These are phyloP conservation scores for Stylosanthes scabra DNA, from an alignment of 331 rosid genomes.

Conservation along the genomic window DNA sequence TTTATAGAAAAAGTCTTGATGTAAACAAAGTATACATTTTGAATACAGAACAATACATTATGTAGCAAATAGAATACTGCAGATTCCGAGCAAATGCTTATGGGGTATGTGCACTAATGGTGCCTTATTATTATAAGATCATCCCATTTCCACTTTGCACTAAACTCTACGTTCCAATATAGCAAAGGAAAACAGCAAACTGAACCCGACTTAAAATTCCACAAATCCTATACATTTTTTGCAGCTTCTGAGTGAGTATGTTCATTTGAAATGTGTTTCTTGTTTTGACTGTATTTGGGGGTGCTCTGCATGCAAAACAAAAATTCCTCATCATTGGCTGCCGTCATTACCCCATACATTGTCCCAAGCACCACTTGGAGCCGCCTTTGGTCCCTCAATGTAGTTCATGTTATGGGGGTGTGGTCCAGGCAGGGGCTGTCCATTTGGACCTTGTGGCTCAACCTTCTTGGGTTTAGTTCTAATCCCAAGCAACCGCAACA, in stretches of 20 bases:
- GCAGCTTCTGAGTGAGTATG: conserved; percentile 26
- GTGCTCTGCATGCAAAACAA: conserved; percentile 29
- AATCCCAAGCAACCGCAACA: conserved; percentile 74
- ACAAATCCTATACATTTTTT: conserved; percentile 17
- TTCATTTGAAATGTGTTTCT: conserved; percentile 36
- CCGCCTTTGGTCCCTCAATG: conserved; percentile 71
- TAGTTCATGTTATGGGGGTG: conserved; percentile 52
- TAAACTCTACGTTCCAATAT: conserved; percentile 32
- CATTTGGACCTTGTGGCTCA: conserved; percentile 66
- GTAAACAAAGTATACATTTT: conserved; percentile 20
- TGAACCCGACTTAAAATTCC: conserved; percentile 29
- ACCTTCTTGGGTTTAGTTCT: conserved; percentile 61
- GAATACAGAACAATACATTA: conserved; percentile 28
- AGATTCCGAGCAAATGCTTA: conserved; percentile 26
- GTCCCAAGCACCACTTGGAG: conserved; percentile 87
- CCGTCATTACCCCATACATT: conserved; percentile 76
- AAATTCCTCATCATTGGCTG: conserved; percentile 39
- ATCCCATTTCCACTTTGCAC: conserved; percentile 43
- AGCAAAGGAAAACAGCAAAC: conserved; percentile 32
- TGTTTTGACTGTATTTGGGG: conserved; percentile 36
- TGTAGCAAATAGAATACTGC: conserved; percentile 25
- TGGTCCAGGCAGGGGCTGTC: conserved; percentile 61
- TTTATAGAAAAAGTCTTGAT: neutral
- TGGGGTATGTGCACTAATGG: conserved; percentile 31
- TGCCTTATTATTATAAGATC: conserved; percentile 32